Percentiles rank a stretch among this genome's conserved stretches.
Conservation (phyloP, 1,284 basidiomycete genomes). For the Sporisorium exsertum region DNA sequence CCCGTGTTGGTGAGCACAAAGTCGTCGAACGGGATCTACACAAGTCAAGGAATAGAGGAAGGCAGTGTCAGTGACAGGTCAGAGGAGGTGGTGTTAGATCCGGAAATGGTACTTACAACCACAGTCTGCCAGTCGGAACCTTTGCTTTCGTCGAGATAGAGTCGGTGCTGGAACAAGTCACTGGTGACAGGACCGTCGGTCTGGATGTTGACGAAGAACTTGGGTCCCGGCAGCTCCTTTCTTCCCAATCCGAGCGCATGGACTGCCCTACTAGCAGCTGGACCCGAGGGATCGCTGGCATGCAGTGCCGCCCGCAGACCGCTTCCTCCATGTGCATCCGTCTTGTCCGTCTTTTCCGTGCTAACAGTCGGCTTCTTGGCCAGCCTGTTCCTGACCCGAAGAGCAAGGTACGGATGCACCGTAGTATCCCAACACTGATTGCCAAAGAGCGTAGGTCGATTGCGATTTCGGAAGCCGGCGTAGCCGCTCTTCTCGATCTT, state of each 20-base stretch:
- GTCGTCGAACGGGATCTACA: constrained; percentile 80
- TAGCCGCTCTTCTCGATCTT: constrained; percentile 71
- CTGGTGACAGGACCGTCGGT: constrained; percentile 76
- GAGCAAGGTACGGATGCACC: constrained; percentile 79
- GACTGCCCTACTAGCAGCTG: constrained; percentile 52
- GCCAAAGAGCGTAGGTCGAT: constrained; percentile 79
- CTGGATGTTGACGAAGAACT: constrained; percentile 82
- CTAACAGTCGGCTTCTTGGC: constrained; percentile 31
- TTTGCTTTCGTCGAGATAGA: constrained; percentile 79
- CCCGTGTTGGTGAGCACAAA: constrained; percentile 88
- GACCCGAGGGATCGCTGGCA: constrained; percentile 50
- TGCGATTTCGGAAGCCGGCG: constrained; percentile 84
- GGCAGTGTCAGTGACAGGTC: constrained; percentile 4
- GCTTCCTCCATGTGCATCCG: constrained; percentile 8
- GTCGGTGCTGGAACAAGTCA: constrained; percentile 88
- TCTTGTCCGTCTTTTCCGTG: constrained; percentile 15
- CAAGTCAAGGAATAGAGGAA: not conserved
- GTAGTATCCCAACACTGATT: constrained; percentile 83
- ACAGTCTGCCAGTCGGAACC: constrained; percentile 83
- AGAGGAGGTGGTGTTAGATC: not conserved
- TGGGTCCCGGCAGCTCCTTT: constrained; percentile 64
- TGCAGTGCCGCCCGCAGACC: constrained; percentile 56
- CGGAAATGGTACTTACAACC: constrained; percentile 73
- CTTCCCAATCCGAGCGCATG: constrained; percentile 57
- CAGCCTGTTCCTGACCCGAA: constrained; percentile 76